phyloP scores from a whole-genome alignment of 169 alveolate genomes.

The Fabrea salina region DNA sequence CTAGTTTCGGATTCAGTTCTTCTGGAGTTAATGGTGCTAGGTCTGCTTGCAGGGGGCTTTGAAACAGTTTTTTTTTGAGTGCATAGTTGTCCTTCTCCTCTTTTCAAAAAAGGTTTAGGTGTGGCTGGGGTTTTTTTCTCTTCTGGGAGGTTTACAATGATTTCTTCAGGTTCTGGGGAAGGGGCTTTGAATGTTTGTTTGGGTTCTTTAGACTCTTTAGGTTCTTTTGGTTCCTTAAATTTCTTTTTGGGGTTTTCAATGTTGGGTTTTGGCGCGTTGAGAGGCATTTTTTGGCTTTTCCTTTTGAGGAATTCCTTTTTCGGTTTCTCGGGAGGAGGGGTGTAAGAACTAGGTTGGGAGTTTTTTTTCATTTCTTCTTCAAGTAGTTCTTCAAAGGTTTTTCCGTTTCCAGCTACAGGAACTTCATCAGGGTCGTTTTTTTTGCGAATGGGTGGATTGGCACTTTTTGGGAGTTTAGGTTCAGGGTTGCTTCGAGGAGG shows the following conservation, averaged over 20 bases:
- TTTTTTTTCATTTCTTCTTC: conserved; percentile 22
- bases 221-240: neutral
- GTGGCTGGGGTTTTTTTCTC: neutral
- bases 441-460: too few species aligned
- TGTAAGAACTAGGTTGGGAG: neutral
- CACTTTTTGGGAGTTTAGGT: too few species aligned
- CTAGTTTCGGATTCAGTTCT: too few species aligned
- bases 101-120: conserved; percentile 11
- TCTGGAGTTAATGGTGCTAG: too few species aligned
- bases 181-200: neutral
- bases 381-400: conserved; percentile 20
- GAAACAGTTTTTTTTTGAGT: neutral
- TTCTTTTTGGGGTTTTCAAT: neutral
- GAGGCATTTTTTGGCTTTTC: neutral
- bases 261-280: neutral
- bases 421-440: conserved; percentile 24
- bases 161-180: neutral
- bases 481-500: too few species aligned
- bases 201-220: neutral
- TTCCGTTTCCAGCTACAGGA: neutral
- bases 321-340: neutral
- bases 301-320: conserved; percentile 21
- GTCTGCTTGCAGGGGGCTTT: neutral
- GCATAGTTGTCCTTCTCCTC: conserved; percentile 32
- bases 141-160: neutral